Evolutionary conservation across 2,329 filamentous ascomycete genomes (phyloP), one percentile per base, ranked within the genome.

Genomic region (Exserohilum turcica): DNA sequence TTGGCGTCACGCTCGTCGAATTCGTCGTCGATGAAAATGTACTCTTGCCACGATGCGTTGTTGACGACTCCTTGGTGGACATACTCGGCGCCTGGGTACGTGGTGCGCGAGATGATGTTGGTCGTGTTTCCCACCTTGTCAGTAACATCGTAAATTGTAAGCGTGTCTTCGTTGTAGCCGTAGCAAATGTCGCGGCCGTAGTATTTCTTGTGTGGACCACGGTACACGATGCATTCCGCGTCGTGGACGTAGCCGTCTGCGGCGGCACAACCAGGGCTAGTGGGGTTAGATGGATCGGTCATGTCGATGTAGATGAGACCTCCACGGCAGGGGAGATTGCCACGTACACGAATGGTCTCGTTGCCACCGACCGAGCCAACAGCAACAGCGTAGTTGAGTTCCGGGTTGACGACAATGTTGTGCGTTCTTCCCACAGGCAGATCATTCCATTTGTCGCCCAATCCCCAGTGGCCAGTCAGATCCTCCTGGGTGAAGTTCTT

Each of bases 201-300:
- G 68, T 80, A 84, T 27, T 72, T 61, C 28, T 65, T 67, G 54
- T 82, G 77, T 0, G 81, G 80, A 0, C 82, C 81, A 3, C 74
- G 75, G 71, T 82, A 82, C 28, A 80, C 76, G 18, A 85, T 71
- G 65, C 82, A 85, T 70, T 86, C 81, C 1, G 83, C 82, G 59
- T 85, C 83, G 66, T 85, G 82, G 12, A 84, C 82, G 65, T 85
- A 85, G 54, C 82, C 82, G 64, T 84, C 82, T 13, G 76, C 66
- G 18, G 76, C 71, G 5, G 79, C 79, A 60, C 82, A 84, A 19
- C 82, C 83, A 7, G 80, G 78, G 7, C 74, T 77, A 12, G 70
- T 77, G 3, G 82, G 79, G 57, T 82, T 82, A 13, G 76, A 63
- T 8, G 81, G 76, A 59, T 84, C 79, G 9, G 75, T 76, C 37